Conservation (phyloP, 768 basidiomycete genomes). For the Coprinopsis marcescibilis region DNA sequence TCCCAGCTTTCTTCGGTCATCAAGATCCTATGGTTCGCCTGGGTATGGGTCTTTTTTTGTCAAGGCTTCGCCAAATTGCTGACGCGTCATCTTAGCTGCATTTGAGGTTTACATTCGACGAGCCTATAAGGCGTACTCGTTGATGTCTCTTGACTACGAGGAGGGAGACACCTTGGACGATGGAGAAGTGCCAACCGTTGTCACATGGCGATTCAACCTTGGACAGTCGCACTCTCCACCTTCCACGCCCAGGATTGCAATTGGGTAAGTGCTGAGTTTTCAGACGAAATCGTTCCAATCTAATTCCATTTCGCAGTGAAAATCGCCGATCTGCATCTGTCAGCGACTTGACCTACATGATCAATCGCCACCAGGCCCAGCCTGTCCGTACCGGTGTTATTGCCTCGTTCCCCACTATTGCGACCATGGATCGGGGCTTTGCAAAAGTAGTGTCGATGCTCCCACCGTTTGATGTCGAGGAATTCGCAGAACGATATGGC, state of each 20-base stretch:
- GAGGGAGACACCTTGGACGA: conserved; percentile 84
- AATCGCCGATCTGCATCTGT: conserved; percentile 82
- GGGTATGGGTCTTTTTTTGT: conserved; percentile 38
- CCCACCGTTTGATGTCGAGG: conserved; percentile 65
- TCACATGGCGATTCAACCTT: conserved; percentile 95
- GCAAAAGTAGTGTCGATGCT: conserved; percentile 65
- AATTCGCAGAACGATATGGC: conserved; percentile 75
- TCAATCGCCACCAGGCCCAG: conserved; percentile 79
- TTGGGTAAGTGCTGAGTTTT: conserved; percentile 28
- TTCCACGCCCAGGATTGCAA: conserved; percentile 64
- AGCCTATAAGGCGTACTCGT: conserved; percentile 89
- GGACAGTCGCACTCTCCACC: conserved; percentile 85
- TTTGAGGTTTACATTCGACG: conserved; percentile 95
- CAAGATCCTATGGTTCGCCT: conserved; percentile 78
- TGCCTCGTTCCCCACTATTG: conserved; percentile 79
- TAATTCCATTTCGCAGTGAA: conserved; percentile 34
- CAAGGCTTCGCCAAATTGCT: not conserved
- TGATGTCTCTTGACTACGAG: conserved; percentile 91
- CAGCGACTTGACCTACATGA: conserved; percentile 92
- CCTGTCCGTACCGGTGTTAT: conserved; percentile 89
- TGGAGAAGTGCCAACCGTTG: conserved; percentile 70
- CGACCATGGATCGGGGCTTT: conserved; percentile 67
- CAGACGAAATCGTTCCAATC: not conserved
- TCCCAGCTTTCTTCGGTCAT: conserved; percentile 93
- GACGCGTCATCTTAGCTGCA: conserved; percentile 51